These are phyloP conservation scores for Blastocystis sp. DNA, from an alignment of 352 stramenopile species.

Conservation along the genomic window DNA sequence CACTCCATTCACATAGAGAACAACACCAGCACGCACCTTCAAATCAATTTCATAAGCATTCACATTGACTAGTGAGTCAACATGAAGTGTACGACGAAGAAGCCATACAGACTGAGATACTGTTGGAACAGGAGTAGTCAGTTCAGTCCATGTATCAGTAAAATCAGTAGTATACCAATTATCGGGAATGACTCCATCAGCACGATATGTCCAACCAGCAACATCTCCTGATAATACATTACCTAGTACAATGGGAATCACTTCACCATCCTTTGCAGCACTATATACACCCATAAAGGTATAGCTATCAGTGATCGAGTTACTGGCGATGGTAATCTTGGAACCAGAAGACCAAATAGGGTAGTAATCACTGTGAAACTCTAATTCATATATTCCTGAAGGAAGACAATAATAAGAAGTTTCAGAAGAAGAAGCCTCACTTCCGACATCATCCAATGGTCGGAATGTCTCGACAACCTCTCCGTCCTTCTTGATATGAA, in stretches of 20 bases:
- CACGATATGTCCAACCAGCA: conserved; percentile 3
- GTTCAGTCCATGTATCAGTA: not conserved
- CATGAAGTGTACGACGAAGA: not conserved
- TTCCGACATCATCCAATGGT: not conserved
- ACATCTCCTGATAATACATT: not conserved
- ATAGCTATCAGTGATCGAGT: not conserved
- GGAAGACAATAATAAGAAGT: not conserved
- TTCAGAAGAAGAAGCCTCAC: not conserved
- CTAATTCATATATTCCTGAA: not conserved
- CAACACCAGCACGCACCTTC: not conserved
- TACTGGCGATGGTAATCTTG: not conserved
- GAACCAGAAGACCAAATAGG: not conserved
- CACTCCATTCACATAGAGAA: conserved; percentile 23
- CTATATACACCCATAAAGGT: not conserved
- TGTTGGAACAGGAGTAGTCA: not conserved
- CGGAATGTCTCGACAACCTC: not conserved
- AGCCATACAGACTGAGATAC: not conserved
- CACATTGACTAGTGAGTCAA: not conserved
- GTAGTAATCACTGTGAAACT: not conserved
- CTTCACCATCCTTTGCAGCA: not conserved
- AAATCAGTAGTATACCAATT: not conserved
- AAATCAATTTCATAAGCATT: not conserved
- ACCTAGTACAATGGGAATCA: not conserved
- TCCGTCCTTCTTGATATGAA: not conserved
- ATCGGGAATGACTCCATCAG: not conserved